Base-by-base conservation (phyloP, 2,329 filamentous ascomycete species). In the Shiraia bambusicola region DNA sequence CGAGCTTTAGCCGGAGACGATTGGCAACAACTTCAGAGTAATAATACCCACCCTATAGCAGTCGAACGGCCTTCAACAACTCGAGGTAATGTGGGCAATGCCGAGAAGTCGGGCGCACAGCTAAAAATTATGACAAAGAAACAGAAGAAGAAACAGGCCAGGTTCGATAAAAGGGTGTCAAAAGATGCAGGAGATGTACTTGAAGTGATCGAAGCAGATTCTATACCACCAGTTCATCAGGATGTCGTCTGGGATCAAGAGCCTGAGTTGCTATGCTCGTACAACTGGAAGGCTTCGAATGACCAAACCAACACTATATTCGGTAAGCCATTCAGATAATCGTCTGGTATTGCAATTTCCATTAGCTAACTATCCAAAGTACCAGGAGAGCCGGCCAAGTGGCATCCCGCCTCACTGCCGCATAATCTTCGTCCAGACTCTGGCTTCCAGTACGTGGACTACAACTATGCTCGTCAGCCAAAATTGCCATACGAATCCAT, bases 381-480 rank as follows among this genome's bases (percentile, higher is more conserved):
- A 2, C 61, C 60, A 3, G 61, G 61, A 3, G 47, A 41, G 15
- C 61, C 59, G 14, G 47, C 50, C 6, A 60, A 57, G 15, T 63
- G 57, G 59, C 46, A 40, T 3, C 44, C 48, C 3, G 51, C 39
- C 16, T 7, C 34, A 0, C 38, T 58, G 5, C 61, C 59, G 6
- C 47, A 53, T 13, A 54, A 31, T 1, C 40, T 63, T 3, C 38
- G 52, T 13, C 35, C 28, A 7, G 60, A 63, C 28, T 43, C 26
- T 8, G 60, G 61, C 11, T 57, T 49, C 17, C 42, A 50, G n/a
- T 54, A 51, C 28, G 42, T 37, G 1, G 58, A 63, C 31, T 60
- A 63, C 42, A 63, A 64, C 35, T 61, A 63, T 28, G 56, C 49
- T 6, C 55, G 60, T 7, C 51, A 59, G 16, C 54, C 58, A 2